Base-by-base conservation (phyloP, 1,139 yeast genomes). In the Arxiozyma heterogenica region DNA sequence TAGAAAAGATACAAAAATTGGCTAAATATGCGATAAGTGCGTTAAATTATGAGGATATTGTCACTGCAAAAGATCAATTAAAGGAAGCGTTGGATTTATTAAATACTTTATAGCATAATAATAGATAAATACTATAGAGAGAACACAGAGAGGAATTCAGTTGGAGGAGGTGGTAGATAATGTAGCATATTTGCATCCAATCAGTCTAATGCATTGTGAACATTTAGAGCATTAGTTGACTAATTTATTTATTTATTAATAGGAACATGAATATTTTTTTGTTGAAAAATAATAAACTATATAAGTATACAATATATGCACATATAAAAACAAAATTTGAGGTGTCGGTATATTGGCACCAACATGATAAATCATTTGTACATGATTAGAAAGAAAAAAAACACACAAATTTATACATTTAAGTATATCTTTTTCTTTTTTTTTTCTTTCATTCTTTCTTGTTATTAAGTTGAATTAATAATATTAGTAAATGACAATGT, bases 21-120 rank as follows among this genome's bases (percentile, higher is more conserved):
- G 93, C 97, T 51, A 87, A 85, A 68, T 93, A 84, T 69, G 98
- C 97, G 3, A 84, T 91, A 11, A 87, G 96, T 51, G 98, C 98
- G 0, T 77, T 93, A 61, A 91, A 90, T 67, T 93, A 90, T 68
- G 98, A 93, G 59, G 98, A 93, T 64, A 73, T 82, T 48, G 75
- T 70, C 5, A 93, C 98, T 0, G 98, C 98, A 0, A 81, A 85
- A 51, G 72, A 71, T n/a, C 95, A 93, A 69, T 74, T 93, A 46
- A 71, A 73, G 44, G 67, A 74, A 30, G 96, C 96, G 0, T 71
- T 91, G 53, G 77, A 73, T 30, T 57, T 79, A 50, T 63, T 81
- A 43, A 64, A 66, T 42, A 41, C 55, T 18, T 18, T 63, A 41
- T 54, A 45, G 46, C 20, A 3, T 5, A 8, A 46, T 30, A 34